A percentile compares a stretch with the other conserved stretches of the same genome.
Evolutionary conservation across 2,329 filamentous ascomycete genomes (phyloP).

Genomic region (Seiridium cupressi): DNA sequence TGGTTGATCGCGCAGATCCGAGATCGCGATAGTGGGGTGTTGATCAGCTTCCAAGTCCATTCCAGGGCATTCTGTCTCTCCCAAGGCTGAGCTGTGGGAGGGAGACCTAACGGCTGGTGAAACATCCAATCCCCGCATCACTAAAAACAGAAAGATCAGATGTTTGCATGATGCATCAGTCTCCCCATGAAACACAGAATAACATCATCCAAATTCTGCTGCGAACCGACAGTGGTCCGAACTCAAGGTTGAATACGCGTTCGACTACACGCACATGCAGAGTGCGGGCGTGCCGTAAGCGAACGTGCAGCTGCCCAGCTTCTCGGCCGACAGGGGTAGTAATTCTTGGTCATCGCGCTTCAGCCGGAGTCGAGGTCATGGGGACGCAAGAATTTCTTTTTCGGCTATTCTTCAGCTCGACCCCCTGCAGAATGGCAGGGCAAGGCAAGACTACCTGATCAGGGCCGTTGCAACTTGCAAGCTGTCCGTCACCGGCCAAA

Average conservation of each 20-base stretch:
- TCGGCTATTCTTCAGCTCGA: neutral
- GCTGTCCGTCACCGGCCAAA: neutral
- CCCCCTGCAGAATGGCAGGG: neutral
- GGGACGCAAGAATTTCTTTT: neutral
- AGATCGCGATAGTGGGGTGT: conserved; percentile 6
- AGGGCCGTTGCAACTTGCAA: too few relatives aligned
- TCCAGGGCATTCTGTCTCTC: neutral
- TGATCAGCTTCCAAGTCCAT: neutral
- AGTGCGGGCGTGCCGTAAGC: neutral
- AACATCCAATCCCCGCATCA: neutral
- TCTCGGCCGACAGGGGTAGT: neutral
- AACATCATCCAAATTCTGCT: neutral
- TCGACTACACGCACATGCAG: neutral
- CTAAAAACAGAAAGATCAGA: neutral
- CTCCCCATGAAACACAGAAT: neutral
- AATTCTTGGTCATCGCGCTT: neutral
- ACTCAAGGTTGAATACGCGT: neutral
- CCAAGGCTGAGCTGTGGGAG: neutral
- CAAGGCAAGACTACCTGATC: too few relatives aligned
- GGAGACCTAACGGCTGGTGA: neutral
- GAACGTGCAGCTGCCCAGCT: neutral
- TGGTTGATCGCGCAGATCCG: conserved; percentile 26
- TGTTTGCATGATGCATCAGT: neutral
- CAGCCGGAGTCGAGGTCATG: neutral
- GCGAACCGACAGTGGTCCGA: too few relatives aligned